Evolutionary conservation across 495 filamentous ascomycete species (phyloP).

Genomic region (Evernia prunastri): DNA sequence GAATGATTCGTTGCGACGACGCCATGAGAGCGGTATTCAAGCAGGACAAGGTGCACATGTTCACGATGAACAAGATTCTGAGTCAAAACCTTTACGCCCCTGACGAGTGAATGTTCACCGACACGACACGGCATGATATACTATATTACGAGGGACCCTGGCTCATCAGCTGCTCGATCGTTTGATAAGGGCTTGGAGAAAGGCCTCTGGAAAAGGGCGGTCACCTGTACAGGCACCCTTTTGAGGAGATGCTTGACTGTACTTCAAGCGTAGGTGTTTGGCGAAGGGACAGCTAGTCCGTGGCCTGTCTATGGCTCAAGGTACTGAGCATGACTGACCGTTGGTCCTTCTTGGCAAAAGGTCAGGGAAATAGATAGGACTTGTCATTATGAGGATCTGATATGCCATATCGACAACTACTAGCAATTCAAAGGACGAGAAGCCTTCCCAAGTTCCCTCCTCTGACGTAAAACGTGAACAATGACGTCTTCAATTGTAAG

Average conservation of each 20-base stretch:
- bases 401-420: background rate
- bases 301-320: background rate
- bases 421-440: background rate
- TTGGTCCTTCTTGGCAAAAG: background rate
- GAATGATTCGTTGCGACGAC: conserved; percentile 89
- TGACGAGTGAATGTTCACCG: conserved; percentile 44
- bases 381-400: background rate
- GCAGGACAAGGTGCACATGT: conserved; percentile 89
- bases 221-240: background rate
- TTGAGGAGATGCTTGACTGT: background rate
- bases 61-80: conserved; percentile 88
- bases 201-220: background rate
- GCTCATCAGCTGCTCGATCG: background rate
- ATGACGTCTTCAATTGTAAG: too few relatives aligned
- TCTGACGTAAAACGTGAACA: too few relatives aligned
- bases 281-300: background rate
- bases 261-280: background rate
- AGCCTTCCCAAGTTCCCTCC: too few relatives aligned
- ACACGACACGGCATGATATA: conserved; percentile 2
- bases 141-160: background rate
- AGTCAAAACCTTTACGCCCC: conserved; percentile 58
- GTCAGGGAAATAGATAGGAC: background rate
- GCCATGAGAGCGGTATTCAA: conserved; percentile 86
- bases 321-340: background rate
- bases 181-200: background rate